Evolutionary conservation across 768 basidiomycete genomes (phyloP).

Genomic region (Hypsizygus marmoreus): DNA sequence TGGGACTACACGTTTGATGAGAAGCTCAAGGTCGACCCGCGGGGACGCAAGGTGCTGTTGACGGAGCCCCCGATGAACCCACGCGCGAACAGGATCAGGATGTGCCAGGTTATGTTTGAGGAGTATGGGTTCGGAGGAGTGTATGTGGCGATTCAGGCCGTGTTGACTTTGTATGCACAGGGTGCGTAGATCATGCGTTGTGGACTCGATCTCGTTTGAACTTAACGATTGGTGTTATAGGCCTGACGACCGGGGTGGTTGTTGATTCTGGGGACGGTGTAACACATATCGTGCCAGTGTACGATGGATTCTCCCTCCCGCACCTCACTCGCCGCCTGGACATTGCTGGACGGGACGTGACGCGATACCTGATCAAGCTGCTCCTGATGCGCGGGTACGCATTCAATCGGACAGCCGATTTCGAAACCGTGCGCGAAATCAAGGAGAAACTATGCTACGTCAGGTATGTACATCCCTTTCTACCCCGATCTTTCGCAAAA

Average conservation of each 20-base stretch:
- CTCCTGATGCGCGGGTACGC: slow-evolving; percentile 99
- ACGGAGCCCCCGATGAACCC: slow-evolving; percentile 99
- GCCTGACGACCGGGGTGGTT: slow-evolving; percentile 96
- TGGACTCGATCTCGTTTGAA: neutral
- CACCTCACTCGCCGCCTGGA: slow-evolving; percentile 94
- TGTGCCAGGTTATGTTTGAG: slow-evolving; percentile 99
- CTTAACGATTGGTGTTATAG: slow-evolving; percentile 41
- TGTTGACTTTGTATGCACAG: slow-evolving; percentile 97
- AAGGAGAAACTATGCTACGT: slow-evolving; percentile 99
- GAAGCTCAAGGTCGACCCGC: slow-evolving; percentile 87
- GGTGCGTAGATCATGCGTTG: slow-evolving; percentile 52
- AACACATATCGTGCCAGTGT: slow-evolving; percentile 98
- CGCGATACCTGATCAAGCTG: slow-evolving; percentile 98
- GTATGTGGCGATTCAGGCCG: slow-evolving; percentile 98
- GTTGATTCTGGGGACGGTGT: slow-evolving; percentile 99
- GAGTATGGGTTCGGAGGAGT: slow-evolving; percentile 95
- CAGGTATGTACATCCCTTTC: slow-evolving; percentile 53
- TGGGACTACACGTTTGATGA: slow-evolving; percentile 99
- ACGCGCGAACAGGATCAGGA: slow-evolving; percentile 84
- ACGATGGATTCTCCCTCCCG: slow-evolving; percentile 94
- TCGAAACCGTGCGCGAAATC: slow-evolving; percentile 98
- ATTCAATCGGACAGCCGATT: slow-evolving; percentile 99
- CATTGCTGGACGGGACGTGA: slow-evolving; percentile 98
- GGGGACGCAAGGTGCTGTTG: slow-evolving; percentile 85
- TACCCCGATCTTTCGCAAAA: neutral